These are phyloP conservation scores for Apiospora phragmitis DNA, from an alignment of 2,329 filamentous ascomycete genomes.

Conservation along the genomic window DNA sequence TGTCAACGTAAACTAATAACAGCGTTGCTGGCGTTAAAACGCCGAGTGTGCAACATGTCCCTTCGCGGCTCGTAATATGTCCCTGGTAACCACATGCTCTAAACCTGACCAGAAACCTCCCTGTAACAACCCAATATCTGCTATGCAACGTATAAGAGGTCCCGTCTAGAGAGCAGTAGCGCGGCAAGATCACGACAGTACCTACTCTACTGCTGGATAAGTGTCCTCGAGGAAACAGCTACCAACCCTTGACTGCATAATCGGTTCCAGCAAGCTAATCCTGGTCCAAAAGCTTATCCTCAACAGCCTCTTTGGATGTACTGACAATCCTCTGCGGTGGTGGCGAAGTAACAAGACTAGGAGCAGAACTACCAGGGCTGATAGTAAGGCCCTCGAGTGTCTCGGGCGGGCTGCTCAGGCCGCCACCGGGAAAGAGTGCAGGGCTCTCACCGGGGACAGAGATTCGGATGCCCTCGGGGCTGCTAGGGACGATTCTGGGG, in stretches of 20 bases:
- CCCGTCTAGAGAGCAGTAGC: neutral
- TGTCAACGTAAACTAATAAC: neutral
- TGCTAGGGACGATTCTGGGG: constrained; percentile 69
- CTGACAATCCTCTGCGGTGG: constrained; percentile 31
- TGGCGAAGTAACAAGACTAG: constrained; percentile 20
- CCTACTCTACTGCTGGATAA: neutral
- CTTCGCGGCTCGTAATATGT: neutral
- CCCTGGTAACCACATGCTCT: neutral
- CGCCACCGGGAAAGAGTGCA: constrained; percentile 45
- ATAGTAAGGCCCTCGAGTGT: constrained; percentile 28
- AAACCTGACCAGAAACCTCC: neutral
- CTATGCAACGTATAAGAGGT: neutral
- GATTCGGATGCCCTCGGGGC: constrained; percentile 79
- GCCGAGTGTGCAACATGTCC: neutral
- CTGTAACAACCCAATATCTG: neutral
- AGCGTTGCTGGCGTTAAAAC: neutral
- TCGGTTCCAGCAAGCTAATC: constrained; percentile 22
- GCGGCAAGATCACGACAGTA: neutral
- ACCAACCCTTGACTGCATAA: neutral
- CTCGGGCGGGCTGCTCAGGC: constrained; percentile 48
- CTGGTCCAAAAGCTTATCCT: constrained; percentile 33
- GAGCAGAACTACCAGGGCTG: neutral
- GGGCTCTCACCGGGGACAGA: constrained; percentile 61
- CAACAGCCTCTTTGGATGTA: constrained; percentile 30
- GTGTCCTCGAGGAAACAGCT: neutral